Base-by-base conservation (phyloP, 2,329 filamentous ascomycete species). In the Fusarium oligoseptatum region DNA sequence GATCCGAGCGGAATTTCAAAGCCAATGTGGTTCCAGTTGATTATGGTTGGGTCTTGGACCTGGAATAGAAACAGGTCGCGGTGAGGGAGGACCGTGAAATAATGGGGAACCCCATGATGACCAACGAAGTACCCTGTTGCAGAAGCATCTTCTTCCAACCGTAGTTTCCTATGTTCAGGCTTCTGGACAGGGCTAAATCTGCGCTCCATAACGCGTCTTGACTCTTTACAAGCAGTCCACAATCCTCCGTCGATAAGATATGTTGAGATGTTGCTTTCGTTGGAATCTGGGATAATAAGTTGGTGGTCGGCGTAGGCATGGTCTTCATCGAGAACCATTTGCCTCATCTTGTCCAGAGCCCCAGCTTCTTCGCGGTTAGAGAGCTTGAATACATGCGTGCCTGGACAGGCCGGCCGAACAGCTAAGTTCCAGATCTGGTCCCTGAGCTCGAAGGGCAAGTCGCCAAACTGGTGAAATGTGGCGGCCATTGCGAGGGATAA, bases 31-130 rank as follows among this genome's bases (percentile, higher is more conserved):
- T 11, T 3, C 66, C 66, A 74, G 2, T 58, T 10, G 2, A 68
- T 9, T 0, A 5, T 22, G 2, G 39, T 10, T 0, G 70, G 4
- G 1, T 15, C n/a, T 10, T 56, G 32, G 0, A 24, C 5, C 24
- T 75, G 68, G 3, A 70, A 39, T 6, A 73, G 37, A 36, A 75
- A 71, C 2, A 75, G 60, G 24, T 73, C 68, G 5, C 14, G 32
- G n/a, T 66, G 45, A 0, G 66, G 68, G 8, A 58, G n/a, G 3
- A 67, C 50, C 1, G 72, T 73, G 22, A 70, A 70, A 29, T 64
- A 64, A 17, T 57, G 29, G 10, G 50, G 20, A 8, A n/a, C 27
- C 27, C n/a, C 57, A 7, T 32, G 6, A 7, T 20, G 11, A 6
- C 57, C 15, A 29, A n/a, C 6, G 7, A 60, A 60, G 7, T 60